Evolutionary conservation across 2,329 filamentous ascomycete species (phyloP).

Genomic region (Nemania sp.): DNA sequence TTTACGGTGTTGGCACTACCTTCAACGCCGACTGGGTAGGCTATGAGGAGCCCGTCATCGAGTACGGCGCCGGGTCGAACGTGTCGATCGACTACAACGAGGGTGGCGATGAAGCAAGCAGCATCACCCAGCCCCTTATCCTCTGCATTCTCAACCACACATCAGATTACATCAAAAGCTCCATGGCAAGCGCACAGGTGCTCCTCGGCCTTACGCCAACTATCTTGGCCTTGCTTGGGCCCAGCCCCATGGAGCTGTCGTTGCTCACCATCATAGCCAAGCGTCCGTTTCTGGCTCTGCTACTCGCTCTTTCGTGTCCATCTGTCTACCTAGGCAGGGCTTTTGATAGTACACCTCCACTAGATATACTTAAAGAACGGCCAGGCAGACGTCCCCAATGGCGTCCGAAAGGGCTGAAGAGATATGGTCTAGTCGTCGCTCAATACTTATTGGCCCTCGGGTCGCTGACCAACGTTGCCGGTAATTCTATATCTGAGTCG

Average conservation of each 20-base stretch:
- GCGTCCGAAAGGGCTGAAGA: conserved; percentile 1
- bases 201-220: conserved; percentile 12
- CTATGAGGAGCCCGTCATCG: neutral
- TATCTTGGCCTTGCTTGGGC: conserved; percentile 7
- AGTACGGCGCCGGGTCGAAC: neutral
- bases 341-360: neutral
- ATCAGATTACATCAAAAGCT: conserved; percentile 8
- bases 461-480: neutral
- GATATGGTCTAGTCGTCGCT: neutral
- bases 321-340: conserved; percentile 9
- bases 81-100: neutral
- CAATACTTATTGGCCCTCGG: neutral
- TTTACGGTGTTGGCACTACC: neutral
- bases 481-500: neutral
- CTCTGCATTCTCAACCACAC: conserved; percentile 6
- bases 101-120: conserved; percentile 2
- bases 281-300: neutral
- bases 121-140: conserved; percentile 1
- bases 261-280: conserved; percentile 3
- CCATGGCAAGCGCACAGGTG: conserved; percentile 12
- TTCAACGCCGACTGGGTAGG: neutral
- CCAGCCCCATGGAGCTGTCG: conserved; percentile 1
- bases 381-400: neutral
- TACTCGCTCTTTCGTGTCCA: conserved; percentile 13
- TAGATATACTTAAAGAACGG: neutral